Evolutionary conservation across 2,329 filamentous ascomycete species (phyloP), one percentile per base, ranked within the genome.

Genomic region (Ilyonectria destructans): DNA sequence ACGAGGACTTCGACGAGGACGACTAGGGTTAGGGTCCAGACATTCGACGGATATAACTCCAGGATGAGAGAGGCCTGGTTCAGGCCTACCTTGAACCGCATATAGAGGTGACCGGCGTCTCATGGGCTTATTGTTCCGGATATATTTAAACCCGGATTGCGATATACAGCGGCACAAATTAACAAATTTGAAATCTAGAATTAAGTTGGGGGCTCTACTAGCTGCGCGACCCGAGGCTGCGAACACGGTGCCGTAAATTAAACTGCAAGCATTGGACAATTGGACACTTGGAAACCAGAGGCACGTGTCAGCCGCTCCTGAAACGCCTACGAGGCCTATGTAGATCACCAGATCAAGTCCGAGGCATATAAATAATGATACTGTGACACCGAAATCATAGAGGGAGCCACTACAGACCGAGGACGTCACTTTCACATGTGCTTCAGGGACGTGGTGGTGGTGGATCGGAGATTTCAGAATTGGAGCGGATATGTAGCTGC

Each of bases 1-100:
- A 91, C 76, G 89, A 90, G 51, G 89, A 90, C 62, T 84, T 82
- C 45, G 84, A 82, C 19, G 85, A 82, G 13, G 83, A 84, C 17
- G 85, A 82, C 15, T 85, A 82, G 5, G 86, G 85, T 31, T 80
- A 82, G 35, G 79, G 80, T 45, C 37, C 57, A 19, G 17, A 4
- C 23, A 19, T 21, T 19, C 31, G 10, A 35, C 26, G 23, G 13
- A 45, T 26, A 26, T 15, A 43, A 55, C 15, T 43, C 46, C 13
- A 48, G 12, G n/a, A 46, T 31, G n/a, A 48, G 26, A n/a, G 15
- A 60, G 2, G 23, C 21, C 46, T 26, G 23, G 17, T 31, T 29
- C 19, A 49, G 46, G 23, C 45, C 33, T 31, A 15, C 10, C 35
- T 33, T 51, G 21, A 23, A 58, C 45, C n/a, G 19, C 51, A 46